These are phyloP conservation scores for Eustoma russellianum DNA, from an alignment of 257 asterid species.

Conservation along the genomic window DNA sequence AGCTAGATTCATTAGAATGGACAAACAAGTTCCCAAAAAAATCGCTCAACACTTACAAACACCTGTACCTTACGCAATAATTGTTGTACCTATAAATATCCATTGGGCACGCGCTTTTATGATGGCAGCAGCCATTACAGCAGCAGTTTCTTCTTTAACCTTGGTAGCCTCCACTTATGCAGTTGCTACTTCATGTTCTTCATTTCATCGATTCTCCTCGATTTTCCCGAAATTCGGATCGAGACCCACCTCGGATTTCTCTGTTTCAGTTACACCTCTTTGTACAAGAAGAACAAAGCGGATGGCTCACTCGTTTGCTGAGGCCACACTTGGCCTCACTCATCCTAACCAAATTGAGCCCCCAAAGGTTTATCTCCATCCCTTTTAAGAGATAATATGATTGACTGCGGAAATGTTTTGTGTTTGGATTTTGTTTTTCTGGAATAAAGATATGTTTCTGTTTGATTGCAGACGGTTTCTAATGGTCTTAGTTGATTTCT, in stretches of 20 bases:
- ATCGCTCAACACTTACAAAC: not conserved
- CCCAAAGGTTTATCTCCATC: constrained; percentile 21
- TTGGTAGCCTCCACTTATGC: constrained; percentile 10
- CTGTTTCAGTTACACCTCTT: constrained; percentile 21
- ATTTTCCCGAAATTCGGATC: constrained; percentile 23
- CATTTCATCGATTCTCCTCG: constrained; percentile 7
- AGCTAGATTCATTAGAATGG: too few relatives aligned
- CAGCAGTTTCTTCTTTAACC: constrained; percentile 12
- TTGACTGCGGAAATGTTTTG: too few relatives aligned
- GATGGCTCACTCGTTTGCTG: constrained; percentile 35
- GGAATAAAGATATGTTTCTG: too few relatives aligned
- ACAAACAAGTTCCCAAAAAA: too few relatives aligned
- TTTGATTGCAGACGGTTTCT: too few relatives aligned
- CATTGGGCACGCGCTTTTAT: not conserved
- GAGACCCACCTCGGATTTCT: constrained; percentile 16
- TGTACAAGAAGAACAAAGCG: constrained; percentile 23
- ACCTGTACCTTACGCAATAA: not conserved
- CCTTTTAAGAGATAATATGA: not conserved
- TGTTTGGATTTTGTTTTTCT: too few relatives aligned
- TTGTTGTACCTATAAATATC: constrained; percentile 3
- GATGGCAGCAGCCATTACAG: constrained; percentile 28
- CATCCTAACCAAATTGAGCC: constrained; percentile 21
- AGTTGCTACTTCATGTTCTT: not conserved
- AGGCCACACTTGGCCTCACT: constrained; percentile 49
- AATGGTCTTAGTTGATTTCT: too few relatives aligned